A percentile compares a stretch with the other conserved stretches of the same genome.
phyloP scores from a whole-genome alignment of 177 flowering plant species.

The Vitis hybrid region DNA sequence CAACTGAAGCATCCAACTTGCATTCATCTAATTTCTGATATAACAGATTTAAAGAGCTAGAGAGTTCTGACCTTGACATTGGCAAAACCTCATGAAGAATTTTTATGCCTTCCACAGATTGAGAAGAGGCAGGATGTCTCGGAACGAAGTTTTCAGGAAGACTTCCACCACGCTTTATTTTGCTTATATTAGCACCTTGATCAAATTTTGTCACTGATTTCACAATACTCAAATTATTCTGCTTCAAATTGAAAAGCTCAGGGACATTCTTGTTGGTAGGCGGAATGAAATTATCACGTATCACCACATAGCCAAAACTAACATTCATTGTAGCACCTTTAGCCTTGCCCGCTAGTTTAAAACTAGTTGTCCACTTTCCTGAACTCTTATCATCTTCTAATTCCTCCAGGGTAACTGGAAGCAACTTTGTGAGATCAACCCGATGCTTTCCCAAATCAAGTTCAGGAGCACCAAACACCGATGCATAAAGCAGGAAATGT shows the following conservation, averaged over 20 bases:
- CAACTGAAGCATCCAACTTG: constrained; percentile 21
- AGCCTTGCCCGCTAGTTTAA: constrained; percentile 72
- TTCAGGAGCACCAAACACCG: constrained; percentile 50
- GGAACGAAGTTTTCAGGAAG: constrained; percentile 30
- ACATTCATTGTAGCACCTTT: constrained; percentile 83
- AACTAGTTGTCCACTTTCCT: constrained; percentile 92
- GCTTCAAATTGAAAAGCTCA: constrained; percentile 27
- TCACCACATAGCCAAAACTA: constrained; percentile 74
- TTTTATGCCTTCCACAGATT: constrained; percentile 60
- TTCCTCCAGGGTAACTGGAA: constrained; percentile 92
- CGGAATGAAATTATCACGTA: constrained; percentile 35
- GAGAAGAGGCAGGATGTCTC: constrained; percentile 27
- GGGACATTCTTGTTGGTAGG: constrained; percentile 23
- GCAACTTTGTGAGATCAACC: constrained; percentile 86
- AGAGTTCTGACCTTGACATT: constrained; percentile 35
- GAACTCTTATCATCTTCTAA: constrained; percentile 86
- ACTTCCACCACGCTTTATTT: constrained; percentile 44
- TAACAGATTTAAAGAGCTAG: constrained; percentile 27
- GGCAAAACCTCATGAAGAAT: constrained; percentile 77
- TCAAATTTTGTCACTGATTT: constrained; percentile 28
- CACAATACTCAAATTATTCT: constrained; percentile 23
- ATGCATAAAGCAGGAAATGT: constrained; percentile 68
- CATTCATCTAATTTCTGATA: constrained; percentile 51
- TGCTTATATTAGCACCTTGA: constrained; percentile 16
- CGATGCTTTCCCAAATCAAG: constrained; percentile 91